Conservation (phyloP, 306 rosid species). For the Prosopis cineraria region DNA sequence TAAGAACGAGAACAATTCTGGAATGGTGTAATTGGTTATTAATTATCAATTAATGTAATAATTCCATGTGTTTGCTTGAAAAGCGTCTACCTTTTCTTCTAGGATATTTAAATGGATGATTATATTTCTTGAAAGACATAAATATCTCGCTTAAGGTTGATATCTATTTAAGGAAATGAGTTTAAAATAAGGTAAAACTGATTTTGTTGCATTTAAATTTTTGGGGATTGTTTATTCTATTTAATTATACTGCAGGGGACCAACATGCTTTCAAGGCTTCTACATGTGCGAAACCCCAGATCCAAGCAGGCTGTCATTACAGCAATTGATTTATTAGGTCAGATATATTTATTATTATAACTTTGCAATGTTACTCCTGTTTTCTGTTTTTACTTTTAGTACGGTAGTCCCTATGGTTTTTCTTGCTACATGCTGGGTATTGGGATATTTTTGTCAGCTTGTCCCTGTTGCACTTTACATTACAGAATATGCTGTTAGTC, state of each 20-base stretch:
- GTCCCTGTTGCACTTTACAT: not conserved
- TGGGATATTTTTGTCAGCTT: not conserved
- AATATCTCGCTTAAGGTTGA: not conserved
- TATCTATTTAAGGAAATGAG: not conserved
- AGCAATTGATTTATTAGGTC: constrained; percentile 93
- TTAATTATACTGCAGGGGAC: constrained; percentile 67
- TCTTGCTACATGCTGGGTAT: not conserved
- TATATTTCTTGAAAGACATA: not conserved
- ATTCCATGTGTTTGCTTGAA: not conserved
- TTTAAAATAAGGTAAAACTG: constrained; percentile 21
- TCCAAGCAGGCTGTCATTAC: constrained; percentile 98
- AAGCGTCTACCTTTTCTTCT: not conserved
- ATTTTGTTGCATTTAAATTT: constrained; percentile 28
- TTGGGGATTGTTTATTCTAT: constrained; percentile 6
- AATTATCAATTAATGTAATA: not conserved
- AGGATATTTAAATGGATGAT: not conserved
- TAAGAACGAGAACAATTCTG: not conserved
- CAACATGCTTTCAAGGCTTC: constrained; percentile 92
- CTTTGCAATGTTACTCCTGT: not conserved
- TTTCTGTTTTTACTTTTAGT: constrained; percentile 9
- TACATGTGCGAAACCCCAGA: constrained; percentile 83
- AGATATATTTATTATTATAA: constrained; percentile 30
- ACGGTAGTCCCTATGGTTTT: not conserved
- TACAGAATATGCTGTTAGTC: not conserved
- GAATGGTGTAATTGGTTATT: not conserved